Evolutionary conservation across 2,329 filamentous ascomycete species (phyloP).

Genomic region (Aaosphaeria arxii): DNA sequence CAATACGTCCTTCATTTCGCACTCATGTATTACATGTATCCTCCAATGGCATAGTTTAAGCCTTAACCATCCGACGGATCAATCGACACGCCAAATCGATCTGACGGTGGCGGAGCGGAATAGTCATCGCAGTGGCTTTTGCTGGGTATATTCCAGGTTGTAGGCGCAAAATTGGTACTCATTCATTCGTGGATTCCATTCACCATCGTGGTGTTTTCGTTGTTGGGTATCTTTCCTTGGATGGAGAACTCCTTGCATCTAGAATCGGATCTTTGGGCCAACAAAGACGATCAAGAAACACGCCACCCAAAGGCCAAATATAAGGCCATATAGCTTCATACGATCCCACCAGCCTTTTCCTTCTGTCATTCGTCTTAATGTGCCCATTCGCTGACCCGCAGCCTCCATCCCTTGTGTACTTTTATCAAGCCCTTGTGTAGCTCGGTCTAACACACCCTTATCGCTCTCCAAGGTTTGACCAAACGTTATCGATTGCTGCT

Average conservation of each 20-base stretch:
- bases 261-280: constrained; percentile 85
- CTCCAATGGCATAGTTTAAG: too few relatives aligned
- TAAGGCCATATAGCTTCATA: constrained; percentile 79
- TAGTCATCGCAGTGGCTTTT: too few relatives aligned
- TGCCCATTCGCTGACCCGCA: constrained; percentile 74
- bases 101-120: too few relatives aligned
- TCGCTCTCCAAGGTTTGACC: constrained; percentile 69
- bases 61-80: too few relatives aligned
- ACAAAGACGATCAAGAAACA: constrained; percentile 80
- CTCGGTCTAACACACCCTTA: constrained; percentile 68
- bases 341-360: constrained; percentile 84
- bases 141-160: too few relatives aligned
- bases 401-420: constrained; percentile 74
- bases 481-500: constrained; percentile 71
- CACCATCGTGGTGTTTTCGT: too few relatives aligned
- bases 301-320: constrained; percentile 76
- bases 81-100: too few relatives aligned
- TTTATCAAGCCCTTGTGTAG: constrained; percentile 72
- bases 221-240: too few relatives aligned
- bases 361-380: constrained; percentile 76
- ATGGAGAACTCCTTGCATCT: background rate
- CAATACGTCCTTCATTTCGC: too few relatives aligned
- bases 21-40: too few relatives aligned
- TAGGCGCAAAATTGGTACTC: too few relatives aligned
- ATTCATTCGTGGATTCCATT: too few relatives aligned